Conservation (phyloP, 805 yeast species). For the Lipomyces spencermartinsiae region DNA sequence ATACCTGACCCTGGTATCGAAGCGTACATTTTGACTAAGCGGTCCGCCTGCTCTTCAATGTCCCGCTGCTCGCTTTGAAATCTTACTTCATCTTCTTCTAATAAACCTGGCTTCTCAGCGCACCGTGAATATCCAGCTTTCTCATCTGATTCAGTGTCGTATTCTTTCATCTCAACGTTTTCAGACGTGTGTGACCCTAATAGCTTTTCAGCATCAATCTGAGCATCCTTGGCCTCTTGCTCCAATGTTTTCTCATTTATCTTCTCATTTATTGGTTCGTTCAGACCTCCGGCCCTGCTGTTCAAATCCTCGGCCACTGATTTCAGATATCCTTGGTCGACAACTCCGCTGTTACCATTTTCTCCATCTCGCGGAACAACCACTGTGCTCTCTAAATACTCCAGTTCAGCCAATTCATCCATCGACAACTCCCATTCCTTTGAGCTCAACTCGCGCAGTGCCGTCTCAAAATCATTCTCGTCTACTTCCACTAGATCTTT, state of each 20-base stretch:
- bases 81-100: conserved; percentile 1
- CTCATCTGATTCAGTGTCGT: not conserved
- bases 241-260: not conserved
- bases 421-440: conserved; percentile 33
- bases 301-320: conserved; percentile 27
- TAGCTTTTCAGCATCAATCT: conserved; percentile 8
- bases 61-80: conserved; percentile 26
- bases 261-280: not conserved
- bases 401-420: conserved; percentile 30
- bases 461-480: conserved; percentile 33
- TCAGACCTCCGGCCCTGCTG: not conserved
- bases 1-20: conserved; percentile 17
- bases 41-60: conserved; percentile 30
- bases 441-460: conserved; percentile 28
- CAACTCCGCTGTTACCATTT: conserved; percentile 15
- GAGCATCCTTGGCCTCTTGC: conserved; percentile 2
- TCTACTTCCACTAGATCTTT: conserved; percentile 20
- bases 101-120: not conserved
- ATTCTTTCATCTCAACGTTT: not conserved
- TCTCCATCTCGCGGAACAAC: conserved; percentile 18
- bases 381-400: conserved; percentile 26
- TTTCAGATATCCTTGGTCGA: conserved; percentile 19
- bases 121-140: not conserved
- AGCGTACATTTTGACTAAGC: conserved; percentile 25
- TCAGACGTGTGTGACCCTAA: not conserved